Evolutionary conservation across 805 yeast species (phyloP).

Genomic region (Kockiozyma suomiensis): DNA sequence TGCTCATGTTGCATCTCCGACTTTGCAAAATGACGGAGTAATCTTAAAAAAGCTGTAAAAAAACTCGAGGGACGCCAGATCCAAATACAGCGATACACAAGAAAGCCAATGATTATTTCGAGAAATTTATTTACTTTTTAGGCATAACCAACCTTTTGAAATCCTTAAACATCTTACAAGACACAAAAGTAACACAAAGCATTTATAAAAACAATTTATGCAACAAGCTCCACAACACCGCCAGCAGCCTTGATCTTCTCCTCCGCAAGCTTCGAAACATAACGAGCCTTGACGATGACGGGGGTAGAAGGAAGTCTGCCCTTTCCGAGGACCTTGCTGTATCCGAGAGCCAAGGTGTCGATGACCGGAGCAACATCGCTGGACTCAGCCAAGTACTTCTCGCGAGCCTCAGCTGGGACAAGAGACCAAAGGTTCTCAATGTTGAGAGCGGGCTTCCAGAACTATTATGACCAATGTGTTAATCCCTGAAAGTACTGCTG

Average conservation of each 20-base stretch:
- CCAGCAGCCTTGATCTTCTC: slow-evolving; percentile 99
- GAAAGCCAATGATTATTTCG: neutral
- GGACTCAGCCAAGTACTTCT: slow-evolving; percentile 83
- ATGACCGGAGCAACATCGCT: slow-evolving; percentile 96
- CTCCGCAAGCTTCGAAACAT: slow-evolving; percentile 98
- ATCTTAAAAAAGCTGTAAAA: no score
- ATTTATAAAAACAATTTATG: slow-evolving; percentile 55
- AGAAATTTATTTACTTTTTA: slow-evolving; percentile 26
- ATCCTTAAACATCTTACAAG: slow-evolving; percentile 20
- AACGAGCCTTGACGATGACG: slow-evolving; percentile 99
- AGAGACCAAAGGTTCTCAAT: slow-evolving; percentile 98
- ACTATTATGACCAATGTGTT: slow-evolving; percentile 2
- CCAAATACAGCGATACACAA: neutral
- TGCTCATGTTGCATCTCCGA: no score
- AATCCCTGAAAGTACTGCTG: neutral
- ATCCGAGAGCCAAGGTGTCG: slow-evolving; percentile 98
- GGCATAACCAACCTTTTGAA: slow-evolving; percentile 28
- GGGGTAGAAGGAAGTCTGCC: slow-evolving; percentile 98
- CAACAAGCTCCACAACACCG: slow-evolving; percentile 99
- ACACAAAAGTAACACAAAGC: slow-evolving; percentile 15
- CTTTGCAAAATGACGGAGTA: no score
- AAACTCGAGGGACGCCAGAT: no score
- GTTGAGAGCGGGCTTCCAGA: slow-evolving; percentile 96
- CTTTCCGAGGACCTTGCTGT: slow-evolving; percentile 99
- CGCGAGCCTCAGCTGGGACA: slow-evolving; percentile 91